Evolutionary conservation across 2,329 filamentous ascomycete genomes (phyloP).

Genomic region (Nigrograna mackinnonii): DNA sequence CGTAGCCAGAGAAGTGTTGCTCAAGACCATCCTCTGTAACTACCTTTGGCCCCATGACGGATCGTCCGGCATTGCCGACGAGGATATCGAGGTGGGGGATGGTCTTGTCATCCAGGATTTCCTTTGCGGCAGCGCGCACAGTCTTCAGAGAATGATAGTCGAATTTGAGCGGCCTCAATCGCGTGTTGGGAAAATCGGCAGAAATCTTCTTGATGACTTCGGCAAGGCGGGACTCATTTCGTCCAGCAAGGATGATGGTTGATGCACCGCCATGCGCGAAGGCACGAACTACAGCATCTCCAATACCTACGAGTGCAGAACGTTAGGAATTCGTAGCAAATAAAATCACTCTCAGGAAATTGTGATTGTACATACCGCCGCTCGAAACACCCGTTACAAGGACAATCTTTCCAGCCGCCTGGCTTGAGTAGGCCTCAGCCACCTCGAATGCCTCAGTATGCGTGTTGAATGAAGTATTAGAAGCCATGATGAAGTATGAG

Average conservation of each 20-base stretch:
- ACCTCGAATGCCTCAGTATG: background rate
- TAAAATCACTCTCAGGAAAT: too few species aligned
- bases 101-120: background rate
- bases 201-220: background rate
- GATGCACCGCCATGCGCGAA: background rate
- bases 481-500: background rate
- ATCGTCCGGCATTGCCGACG: background rate
- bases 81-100: conserved; percentile 1
- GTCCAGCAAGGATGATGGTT: background rate
- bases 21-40: conserved; percentile 45
- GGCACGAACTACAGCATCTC: background rate
- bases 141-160: background rate
- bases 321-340: background rate
- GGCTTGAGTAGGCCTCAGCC: background rate
- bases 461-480: background rate
- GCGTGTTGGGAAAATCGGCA: background rate
- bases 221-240: background rate
- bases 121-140: background rate
- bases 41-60: background rate
- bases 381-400: conserved; percentile 1
- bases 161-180: background rate
- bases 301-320: background rate
- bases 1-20: conserved; percentile 50
- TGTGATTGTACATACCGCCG: background rate
- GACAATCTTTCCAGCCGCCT: background rate